These are phyloP conservation scores for Lenwebbia sp. DNA, from an alignment of 345 rosid species.

Conservation along the genomic window DNA sequence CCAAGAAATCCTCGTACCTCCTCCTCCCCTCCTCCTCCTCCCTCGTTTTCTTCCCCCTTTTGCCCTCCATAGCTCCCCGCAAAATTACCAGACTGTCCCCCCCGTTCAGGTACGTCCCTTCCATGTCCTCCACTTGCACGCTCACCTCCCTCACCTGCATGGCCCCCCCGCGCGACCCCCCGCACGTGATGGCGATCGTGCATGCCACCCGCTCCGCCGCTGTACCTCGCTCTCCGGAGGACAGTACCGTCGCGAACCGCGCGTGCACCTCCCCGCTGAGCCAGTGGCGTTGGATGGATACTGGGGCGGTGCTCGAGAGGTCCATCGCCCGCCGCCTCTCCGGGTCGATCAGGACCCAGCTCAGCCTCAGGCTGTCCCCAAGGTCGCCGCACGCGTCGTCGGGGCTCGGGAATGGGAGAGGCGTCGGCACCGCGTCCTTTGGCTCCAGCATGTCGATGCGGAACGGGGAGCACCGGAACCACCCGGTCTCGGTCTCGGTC, in stretches of 20 bases:
- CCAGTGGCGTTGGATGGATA: constrained; percentile 64
- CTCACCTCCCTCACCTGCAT: constrained; percentile 71
- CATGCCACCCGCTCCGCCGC: constrained; percentile 30
- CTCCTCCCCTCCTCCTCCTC: constrained; percentile 20
- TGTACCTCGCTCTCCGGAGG: constrained; percentile 11
- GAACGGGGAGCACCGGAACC: constrained; percentile 72
- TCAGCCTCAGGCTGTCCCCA: constrained; percentile 32
- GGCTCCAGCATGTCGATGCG: constrained; percentile 54
- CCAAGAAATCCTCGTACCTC: constrained; percentile 29
- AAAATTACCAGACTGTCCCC: constrained; percentile 51
- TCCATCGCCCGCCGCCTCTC: constrained; percentile 40
- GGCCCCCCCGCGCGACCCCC: constrained; percentile 26
- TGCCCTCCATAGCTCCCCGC: constrained; percentile 32
- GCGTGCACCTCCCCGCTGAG: constrained; percentile 60
- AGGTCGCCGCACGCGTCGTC: constrained; percentile 30
- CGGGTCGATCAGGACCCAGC: constrained; percentile 71
- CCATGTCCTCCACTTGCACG: constrained; percentile 46
- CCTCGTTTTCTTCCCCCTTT: constrained; percentile 22
- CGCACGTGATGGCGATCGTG: constrained; percentile 49
- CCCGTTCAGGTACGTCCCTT: constrained; percentile 55
- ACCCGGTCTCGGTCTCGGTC: constrained; percentile 46
- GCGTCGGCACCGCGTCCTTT: constrained; percentile 49
- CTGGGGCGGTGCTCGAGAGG: constrained; percentile 56
- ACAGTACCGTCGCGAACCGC: constrained; percentile 25
- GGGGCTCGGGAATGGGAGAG: constrained; percentile 17